phyloP scores from a whole-genome alignment of 2,329 filamentous ascomycete species.

The Aspergillus fumigatiaffinis region DNA sequence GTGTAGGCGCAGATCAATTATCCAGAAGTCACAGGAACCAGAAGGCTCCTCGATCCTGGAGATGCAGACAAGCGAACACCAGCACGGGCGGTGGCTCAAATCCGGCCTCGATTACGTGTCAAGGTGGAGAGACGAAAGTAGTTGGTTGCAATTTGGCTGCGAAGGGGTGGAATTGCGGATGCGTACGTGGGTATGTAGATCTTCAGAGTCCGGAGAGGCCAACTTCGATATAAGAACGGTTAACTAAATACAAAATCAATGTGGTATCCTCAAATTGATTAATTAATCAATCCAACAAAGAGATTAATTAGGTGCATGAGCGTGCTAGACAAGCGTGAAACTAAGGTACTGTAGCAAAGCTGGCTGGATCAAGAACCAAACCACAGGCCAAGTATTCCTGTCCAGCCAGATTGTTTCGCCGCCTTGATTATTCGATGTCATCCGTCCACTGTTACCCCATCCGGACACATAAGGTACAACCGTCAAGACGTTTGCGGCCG shows the following conservation, averaged over 20 bases:
- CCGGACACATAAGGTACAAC: background rate
- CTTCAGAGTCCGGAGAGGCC: background rate
- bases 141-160: background rate
- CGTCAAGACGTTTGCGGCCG: constrained; percentile 17
- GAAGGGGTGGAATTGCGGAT: background rate
- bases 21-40: constrained; percentile 6
- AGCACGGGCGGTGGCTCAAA: background rate
- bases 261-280: background rate
- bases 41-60: constrained; percentile 8
- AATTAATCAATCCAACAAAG: background rate
- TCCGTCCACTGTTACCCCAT: background rate
- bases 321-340: background rate
- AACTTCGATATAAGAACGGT: background rate
- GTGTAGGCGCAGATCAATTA: constrained; percentile 13
- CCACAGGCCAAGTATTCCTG: background rate
- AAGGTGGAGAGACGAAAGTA: background rate
- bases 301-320: background rate
- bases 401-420: background rate
- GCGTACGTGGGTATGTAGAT: background rate
- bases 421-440: background rate
- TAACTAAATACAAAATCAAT: background rate
- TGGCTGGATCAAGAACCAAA: background rate
- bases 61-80: background rate
- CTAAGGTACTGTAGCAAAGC: background rate
- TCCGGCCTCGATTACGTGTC: background rate